Conservation (phyloP, 1,284 basidiomycete species). For the Cryptococcus deneoformans region DNA sequence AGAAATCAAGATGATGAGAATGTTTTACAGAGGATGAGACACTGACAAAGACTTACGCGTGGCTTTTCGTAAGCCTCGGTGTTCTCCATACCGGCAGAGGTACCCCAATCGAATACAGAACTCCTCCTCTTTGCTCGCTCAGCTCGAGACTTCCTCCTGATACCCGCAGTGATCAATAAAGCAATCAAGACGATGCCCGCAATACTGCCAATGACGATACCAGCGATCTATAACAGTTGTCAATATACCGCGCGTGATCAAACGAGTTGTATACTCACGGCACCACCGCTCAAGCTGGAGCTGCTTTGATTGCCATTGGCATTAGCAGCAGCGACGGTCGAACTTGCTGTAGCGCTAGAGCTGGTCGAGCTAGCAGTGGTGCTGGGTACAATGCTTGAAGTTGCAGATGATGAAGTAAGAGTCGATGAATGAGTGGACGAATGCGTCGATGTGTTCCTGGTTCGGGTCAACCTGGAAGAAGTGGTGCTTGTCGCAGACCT, state of each 20-base stretch:
- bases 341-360: constrained; percentile 5
- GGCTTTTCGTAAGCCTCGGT: constrained; percentile 34
- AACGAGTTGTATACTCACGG: constrained; percentile 16
- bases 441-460: neutral
- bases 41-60: constrained; percentile 16
- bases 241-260: neutral
- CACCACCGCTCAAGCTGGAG: constrained; percentile 27
- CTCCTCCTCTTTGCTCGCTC: constrained; percentile 33
- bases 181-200: constrained; percentile 28
- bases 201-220: constrained; percentile 41
- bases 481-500: neutral
- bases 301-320: constrained; percentile 22
- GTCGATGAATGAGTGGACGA: neutral
- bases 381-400: neutral
- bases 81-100: constrained; percentile 28
- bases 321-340: constrained; percentile 1
- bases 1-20: neutral
- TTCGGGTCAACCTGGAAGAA: neutral
- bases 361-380: constrained; percentile 4
- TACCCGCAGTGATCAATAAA: constrained; percentile 28
- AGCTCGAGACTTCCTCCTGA: constrained; percentile 30
- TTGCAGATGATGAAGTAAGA: neutral
- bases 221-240: constrained; percentile 32
- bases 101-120: constrained; percentile 44
- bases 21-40: neutral